phyloP scores from a whole-genome alignment of 192 early-diverging fungal genomes.

The Mortierella claussenii region DNA sequence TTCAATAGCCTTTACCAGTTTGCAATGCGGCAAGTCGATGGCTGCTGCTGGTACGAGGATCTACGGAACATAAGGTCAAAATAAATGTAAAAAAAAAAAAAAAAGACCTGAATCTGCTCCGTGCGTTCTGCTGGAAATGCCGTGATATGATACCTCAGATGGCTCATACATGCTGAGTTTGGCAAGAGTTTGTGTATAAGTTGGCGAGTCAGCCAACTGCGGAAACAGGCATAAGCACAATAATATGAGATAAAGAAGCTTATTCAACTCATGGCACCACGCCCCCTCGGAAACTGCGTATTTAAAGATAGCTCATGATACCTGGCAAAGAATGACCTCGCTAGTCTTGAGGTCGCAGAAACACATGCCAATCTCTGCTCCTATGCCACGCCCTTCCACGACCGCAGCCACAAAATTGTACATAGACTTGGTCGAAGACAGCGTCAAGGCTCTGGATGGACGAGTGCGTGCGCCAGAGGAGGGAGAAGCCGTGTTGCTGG shows the following conservation, averaged over 20 bases:
- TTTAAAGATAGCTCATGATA: slow-evolving; percentile 13
- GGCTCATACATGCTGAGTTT: slow-evolving; percentile 69
- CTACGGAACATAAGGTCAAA: slow-evolving; percentile 16
- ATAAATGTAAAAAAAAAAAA: not conserved
- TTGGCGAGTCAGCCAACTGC: slow-evolving; percentile 72
- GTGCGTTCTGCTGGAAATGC: not conserved
- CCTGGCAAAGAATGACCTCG: slow-evolving; percentile 71
- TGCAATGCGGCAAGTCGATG: slow-evolving; percentile 62
- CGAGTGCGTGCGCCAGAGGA: not conserved
- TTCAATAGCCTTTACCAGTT: slow-evolving; percentile 61
- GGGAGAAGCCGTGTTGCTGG: not conserved
- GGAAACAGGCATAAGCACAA: not conserved
- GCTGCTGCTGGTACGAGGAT: slow-evolving; percentile 63
- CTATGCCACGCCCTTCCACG: slow-evolving; percentile 60
- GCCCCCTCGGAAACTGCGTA: not conserved
- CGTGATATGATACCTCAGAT: slow-evolving; percentile 56
- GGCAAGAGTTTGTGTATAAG: slow-evolving; percentile 69
- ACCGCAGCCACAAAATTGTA: slow-evolving; percentile 56
- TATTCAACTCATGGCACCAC: not conserved
- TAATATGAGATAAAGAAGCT: not conserved
- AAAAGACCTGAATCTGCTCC: not conserved
- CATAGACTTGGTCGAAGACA: not conserved
- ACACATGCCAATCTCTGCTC: slow-evolving; percentile 68
- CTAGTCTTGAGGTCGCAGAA: slow-evolving; percentile 67
- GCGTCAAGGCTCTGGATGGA: not conserved